Percentiles rank a stretch among this genome's conserved stretches.
These are phyloP conservation scores for Penicillium griseofulvum DNA, from an alignment of 2,329 filamentous ascomycete genomes.

Conservation along the genomic window DNA sequence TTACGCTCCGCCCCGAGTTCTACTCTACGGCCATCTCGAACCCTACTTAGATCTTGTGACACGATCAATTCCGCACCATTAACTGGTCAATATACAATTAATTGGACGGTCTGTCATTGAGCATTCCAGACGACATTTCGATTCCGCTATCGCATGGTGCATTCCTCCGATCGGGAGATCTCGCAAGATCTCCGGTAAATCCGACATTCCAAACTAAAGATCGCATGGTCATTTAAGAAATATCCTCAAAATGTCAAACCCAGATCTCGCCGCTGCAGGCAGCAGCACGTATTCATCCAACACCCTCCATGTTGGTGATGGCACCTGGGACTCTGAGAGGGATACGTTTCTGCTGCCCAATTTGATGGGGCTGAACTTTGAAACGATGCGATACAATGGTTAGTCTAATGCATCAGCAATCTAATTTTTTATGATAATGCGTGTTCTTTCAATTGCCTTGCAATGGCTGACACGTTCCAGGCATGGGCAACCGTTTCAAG, in stretches of 20 bases:
- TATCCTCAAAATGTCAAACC: conserved; percentile 31
- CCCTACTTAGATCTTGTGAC: background rate
- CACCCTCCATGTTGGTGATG: conserved; percentile 63
- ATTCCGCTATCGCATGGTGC: conserved; percentile 40
- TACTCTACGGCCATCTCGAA: background rate
- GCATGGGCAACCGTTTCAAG: conserved; percentile 66
- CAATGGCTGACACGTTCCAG: conserved; percentile 37
- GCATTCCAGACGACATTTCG: conserved; percentile 12
- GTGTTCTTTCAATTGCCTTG: background rate
- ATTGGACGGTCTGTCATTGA: conserved; percentile 1
- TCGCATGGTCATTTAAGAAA: conserved; percentile 10
- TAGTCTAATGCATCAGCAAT: conserved; percentile 16
- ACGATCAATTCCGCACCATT: background rate
- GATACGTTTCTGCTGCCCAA: conserved; percentile 65
- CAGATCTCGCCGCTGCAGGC: conserved; percentile 55
- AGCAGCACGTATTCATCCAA: conserved; percentile 61
- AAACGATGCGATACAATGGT: conserved; percentile 67
- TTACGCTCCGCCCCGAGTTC: conserved; percentile 3
- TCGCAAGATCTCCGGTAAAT: conserved; percentile 42
- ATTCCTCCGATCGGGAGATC: conserved; percentile 45
- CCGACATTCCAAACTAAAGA: conserved; percentile 40
- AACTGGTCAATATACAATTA: background rate
- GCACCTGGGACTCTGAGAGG: conserved; percentile 62
- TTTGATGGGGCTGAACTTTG: conserved; percentile 63
- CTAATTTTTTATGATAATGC: background rate